Base-by-base conservation (phyloP, 805 yeast genomes). In the Priceomyces castillae region DNA sequence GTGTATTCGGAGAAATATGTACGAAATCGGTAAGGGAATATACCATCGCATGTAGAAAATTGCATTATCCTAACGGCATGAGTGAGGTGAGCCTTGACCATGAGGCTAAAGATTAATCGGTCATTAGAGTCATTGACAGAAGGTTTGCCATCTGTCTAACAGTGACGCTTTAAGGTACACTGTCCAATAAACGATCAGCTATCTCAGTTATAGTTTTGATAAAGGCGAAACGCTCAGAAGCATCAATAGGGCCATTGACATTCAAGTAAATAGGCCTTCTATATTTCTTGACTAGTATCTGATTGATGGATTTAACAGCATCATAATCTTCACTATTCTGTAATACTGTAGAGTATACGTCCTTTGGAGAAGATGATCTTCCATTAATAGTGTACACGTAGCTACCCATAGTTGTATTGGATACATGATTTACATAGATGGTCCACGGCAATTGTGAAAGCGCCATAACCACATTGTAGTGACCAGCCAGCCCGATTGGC, bases 301-400 rank as follows among this genome's bases (percentile, higher is more conserved):
- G 53, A 34, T 58, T 56, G 35, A 65, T 47, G 22, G 54, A 53
- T 17, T 50, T 46, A 35, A 54, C 53, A 31, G 45, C 47, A 12
- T 45, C 48, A 22, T 40, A 52, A 42, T 48, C 50, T 37, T 39
- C 58, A 31, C 51, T 50, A 28, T 43, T 53, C 50, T 50, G 54
- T 35, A 50, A 51, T 28, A 48, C 49, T 19, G 65, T 59, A 26
- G 57, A 46, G 44, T 53, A 57, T 4, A 56, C 50, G 14, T 50
- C 46, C 19, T 23, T 33, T 28, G 37, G 14, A 7, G n/a, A n/a
- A 49, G n/a, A 17, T 11, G 39, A 40, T 3, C 25, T 30, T 6
- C 41, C 37, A 17, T 53, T 51, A 10, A 66, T 64, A 7, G 67
- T 53, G 46, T 65, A 67, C 4, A 61, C 53, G 46, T 67, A 67